These are phyloP conservation scores for Erysimum cheiri DNA, from an alignment of 441 rosid species.

Conservation along the genomic window DNA sequence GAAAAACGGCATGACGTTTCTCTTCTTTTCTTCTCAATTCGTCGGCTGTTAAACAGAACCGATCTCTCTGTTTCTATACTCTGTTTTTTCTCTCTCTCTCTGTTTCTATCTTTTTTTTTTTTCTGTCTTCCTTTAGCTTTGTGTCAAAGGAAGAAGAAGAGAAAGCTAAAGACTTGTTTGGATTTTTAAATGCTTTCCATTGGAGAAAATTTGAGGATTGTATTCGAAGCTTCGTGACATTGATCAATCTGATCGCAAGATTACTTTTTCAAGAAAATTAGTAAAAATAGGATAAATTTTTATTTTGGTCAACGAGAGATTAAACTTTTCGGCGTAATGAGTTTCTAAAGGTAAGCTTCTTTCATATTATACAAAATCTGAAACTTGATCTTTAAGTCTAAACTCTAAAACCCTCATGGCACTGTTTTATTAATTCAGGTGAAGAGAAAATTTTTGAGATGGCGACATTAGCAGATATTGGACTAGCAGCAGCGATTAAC, in stretches of 20 bases:
- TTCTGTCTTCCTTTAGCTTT: slow-evolving; percentile 9
- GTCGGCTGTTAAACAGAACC: slow-evolving; percentile 30
- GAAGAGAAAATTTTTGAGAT: too few relatives aligned
- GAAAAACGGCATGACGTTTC: slow-evolving; percentile 36
- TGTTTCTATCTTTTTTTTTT: neutral
- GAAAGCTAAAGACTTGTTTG: neutral
- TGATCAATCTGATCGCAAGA: slow-evolving; percentile 8
- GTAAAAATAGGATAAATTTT: neutral
- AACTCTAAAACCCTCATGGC: slow-evolving; percentile 15
- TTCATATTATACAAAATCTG: too few relatives aligned
- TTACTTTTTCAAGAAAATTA: slow-evolving; percentile 4
- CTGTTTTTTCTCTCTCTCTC: slow-evolving; percentile 2
- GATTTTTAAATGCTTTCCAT: slow-evolving; percentile 45
- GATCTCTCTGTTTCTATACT: slow-evolving; percentile 39
- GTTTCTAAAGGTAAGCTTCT: slow-evolving; percentile 4
- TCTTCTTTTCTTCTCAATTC: neutral
- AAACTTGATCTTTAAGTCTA: neutral
- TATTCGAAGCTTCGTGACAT: neutral
- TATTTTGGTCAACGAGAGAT: slow-evolving; percentile 23
- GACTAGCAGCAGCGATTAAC: slow-evolving; percentile 68
- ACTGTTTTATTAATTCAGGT: too few relatives aligned
- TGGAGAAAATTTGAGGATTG: slow-evolving; percentile 17
- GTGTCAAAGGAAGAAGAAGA: slow-evolving; percentile 12
- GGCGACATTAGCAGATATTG: slow-evolving; percentile 64
- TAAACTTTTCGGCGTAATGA: neutral